A percentile compares a stretch with the other conserved stretches of the same genome.
Conservation (phyloP, 1,139 yeast species). For the Suhomyces terraborum region DNA sequence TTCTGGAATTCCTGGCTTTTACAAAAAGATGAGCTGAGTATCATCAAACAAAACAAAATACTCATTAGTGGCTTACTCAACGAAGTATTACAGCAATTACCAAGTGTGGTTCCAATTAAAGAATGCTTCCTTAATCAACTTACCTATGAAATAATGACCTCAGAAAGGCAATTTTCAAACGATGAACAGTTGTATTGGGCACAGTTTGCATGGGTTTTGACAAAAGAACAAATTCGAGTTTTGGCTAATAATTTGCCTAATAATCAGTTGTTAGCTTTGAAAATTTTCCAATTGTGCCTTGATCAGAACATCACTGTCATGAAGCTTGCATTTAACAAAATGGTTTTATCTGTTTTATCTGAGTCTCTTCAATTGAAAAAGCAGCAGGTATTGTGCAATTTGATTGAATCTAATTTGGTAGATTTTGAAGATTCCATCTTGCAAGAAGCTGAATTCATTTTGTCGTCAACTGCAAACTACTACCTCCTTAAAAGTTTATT, state of each 20-base stretch:
- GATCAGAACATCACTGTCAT: conserved; percentile 12
- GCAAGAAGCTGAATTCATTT: conserved; percentile 19
- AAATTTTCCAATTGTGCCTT: conserved; percentile 10
- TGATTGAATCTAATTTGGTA: conserved; percentile 27
- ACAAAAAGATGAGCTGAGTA: conserved; percentile 2
- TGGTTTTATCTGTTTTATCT: conserved; percentile 7
- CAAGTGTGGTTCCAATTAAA: conserved; percentile 12
- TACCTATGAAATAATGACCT: conserved; percentile 13
- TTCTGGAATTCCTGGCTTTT: conserved; percentile 21
- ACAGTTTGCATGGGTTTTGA: conserved; percentile 29
- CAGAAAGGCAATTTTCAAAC: neutral
- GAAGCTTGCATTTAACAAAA: conserved; percentile 7
- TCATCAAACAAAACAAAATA: conserved; percentile 18
- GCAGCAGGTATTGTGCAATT: conserved; percentile 12
- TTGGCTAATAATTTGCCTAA: neutral
- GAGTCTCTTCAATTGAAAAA: conserved; percentile 5
- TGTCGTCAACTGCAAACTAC: conserved; percentile 20
- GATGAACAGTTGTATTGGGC: conserved; percentile 19
- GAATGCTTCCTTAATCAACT: conserved; percentile 12
- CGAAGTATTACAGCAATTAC: conserved; percentile 41
- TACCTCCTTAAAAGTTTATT: conserved; percentile 29
- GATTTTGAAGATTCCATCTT: conserved; percentile 23
- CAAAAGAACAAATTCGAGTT: conserved; percentile 20
- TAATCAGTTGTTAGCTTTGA: conserved; percentile 10
- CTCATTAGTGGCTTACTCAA: conserved; percentile 35